phyloP scores from a whole-genome alignment of 176 grass and related monocot genomes.

The Calamus simplicifolius region DNA sequence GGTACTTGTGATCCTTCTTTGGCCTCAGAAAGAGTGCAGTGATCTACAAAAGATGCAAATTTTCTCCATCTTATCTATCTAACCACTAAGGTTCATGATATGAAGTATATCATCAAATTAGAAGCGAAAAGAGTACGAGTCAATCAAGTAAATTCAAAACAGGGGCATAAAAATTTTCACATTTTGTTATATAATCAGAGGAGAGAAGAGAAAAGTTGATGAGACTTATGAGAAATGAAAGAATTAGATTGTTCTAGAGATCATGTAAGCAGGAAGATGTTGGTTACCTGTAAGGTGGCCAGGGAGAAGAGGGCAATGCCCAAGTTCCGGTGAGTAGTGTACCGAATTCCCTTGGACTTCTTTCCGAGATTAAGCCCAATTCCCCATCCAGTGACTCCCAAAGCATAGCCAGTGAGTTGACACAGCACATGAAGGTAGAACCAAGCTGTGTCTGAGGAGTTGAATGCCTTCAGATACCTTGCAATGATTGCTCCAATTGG shows the following conservation, averaged over 20 bases:
- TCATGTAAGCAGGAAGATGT: too few relatives aligned
- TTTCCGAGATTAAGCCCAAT: conserved; percentile 69
- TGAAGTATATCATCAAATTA: background rate
- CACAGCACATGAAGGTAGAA: conserved; percentile 79
- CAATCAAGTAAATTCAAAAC: too few relatives aligned
- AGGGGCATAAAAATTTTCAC: too few relatives aligned
- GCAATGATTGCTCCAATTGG: conserved; percentile 66
- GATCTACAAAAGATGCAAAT: conserved; percentile 20
- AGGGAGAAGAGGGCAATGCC: conserved; percentile 68
- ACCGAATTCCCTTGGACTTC: conserved; percentile 68
- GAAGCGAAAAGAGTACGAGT: too few relatives aligned
- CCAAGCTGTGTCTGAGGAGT: conserved; percentile 60
- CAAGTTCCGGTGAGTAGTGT: conserved; percentile 54
- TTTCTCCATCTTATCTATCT: background rate
- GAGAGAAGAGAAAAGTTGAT: too few relatives aligned
- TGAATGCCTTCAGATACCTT: conserved; percentile 68
- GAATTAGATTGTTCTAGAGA: too few relatives aligned
- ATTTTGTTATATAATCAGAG: too few relatives aligned
- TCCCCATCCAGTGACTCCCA: conserved; percentile 82
- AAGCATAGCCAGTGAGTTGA: conserved; percentile 50
- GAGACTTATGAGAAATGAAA: too few relatives aligned
- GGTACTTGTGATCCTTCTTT: conserved; percentile 55
- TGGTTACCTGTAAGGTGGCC: conserved; percentile 61
- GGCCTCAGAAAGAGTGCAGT: conserved; percentile 77
- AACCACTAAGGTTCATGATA: background rate